phyloP scores from a whole-genome alignment of 1,284 basidiomycete genomes.

The Sanghuangporus sanghuang region DNA sequence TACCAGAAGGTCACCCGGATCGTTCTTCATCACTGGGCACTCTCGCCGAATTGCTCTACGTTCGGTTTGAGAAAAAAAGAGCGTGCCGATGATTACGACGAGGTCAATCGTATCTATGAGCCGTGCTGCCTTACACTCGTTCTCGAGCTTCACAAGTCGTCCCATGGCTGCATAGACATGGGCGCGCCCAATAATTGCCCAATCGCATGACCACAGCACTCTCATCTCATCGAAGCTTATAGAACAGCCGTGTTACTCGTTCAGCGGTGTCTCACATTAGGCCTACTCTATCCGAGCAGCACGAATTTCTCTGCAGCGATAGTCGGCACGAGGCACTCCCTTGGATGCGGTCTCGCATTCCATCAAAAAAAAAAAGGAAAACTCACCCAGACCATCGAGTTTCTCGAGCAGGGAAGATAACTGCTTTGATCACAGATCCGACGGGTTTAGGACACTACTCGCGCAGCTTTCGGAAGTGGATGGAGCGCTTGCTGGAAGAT shows the following conservation, averaged over 20 bases:
- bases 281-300: background rate
- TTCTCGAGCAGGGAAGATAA: background rate
- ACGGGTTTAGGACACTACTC: background rate
- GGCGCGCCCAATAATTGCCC: background rate
- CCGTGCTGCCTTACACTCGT: background rate
- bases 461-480: background rate
- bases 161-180: background rate
- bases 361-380: too few species aligned
- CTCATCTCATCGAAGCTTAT: background rate
- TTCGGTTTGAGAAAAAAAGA: conserved; percentile 20
- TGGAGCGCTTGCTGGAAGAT: background rate
- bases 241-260: background rate
- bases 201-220: background rate
- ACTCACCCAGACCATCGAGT: background rate
- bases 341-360: background rate
- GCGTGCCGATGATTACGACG: conserved; percentile 27
- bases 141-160: background rate
- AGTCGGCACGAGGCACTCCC: background rate
- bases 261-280: background rate
- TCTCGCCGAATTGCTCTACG: background rate
- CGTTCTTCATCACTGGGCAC: too few species aligned
- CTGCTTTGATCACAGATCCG: background rate
- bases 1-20: background rate
- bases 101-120: conserved; percentile 23
- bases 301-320: background rate